phyloP scores from a whole-genome alignment of 108 stramenopile species.

The Stephanodiscus minutulus region DNA sequence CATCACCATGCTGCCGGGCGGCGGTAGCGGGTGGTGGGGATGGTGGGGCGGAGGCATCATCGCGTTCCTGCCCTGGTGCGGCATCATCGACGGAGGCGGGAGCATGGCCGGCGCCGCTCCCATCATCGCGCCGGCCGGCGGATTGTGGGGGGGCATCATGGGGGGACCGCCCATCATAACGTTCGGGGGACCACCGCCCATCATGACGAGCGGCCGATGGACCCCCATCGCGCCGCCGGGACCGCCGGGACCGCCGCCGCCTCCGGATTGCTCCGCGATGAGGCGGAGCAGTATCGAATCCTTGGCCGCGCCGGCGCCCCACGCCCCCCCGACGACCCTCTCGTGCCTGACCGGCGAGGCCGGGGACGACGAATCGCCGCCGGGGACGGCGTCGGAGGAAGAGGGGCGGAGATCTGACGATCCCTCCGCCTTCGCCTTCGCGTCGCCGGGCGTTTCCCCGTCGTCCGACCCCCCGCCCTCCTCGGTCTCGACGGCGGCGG shows the following conservation, averaged over 20 bases:
- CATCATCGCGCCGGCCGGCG: constrained; percentile 15
- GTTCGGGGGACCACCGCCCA: constrained; percentile 15
- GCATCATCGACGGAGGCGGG: constrained; percentile 13
- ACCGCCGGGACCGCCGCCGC: constrained; percentile 18
- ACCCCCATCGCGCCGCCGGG: constrained; percentile 10
- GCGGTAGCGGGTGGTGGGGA: constrained; percentile 22
- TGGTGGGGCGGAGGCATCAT: constrained; percentile 10
- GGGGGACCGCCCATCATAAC: constrained; percentile 16
- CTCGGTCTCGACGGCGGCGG: constrained; percentile 5
- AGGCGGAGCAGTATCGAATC: constrained; percentile 72
- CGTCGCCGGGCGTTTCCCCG: not conserved
- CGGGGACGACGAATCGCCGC: not conserved
- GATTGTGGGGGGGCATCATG: constrained; percentile 15
- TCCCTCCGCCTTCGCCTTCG: not conserved
- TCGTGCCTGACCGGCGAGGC: constrained; percentile 15
- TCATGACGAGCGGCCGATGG: constrained; percentile 8
- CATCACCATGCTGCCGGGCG: constrained; percentile 5
- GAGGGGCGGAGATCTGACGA: not conserved
- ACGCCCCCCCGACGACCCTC: constrained; percentile 70
- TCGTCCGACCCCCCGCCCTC: constrained; percentile 11
- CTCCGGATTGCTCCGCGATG: constrained; percentile 71
- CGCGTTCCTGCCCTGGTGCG: not conserved
- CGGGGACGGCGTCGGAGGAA: not conserved
- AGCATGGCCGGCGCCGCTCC: constrained; percentile 1
- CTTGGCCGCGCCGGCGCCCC: constrained; percentile 83